Base-by-base conservation (phyloP, 192 early-diverging fungal species). In the Rhizophagus clarus region DNA sequence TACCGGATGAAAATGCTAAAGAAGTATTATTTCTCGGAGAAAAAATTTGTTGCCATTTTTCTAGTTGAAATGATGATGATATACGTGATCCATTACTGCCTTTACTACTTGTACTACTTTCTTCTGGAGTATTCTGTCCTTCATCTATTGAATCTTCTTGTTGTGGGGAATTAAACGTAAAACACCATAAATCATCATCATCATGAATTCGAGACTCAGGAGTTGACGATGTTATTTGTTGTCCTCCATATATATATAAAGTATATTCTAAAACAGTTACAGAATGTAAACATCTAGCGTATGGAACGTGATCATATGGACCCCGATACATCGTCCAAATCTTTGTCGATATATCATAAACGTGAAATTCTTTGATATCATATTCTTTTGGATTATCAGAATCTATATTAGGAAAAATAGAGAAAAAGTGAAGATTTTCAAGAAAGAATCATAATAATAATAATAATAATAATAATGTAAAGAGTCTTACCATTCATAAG, bases 311-410 rank as follows among this genome's bases (percentile, higher is more conserved):
- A 24, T 11, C 28, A 40, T 71, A 20, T 26, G 26, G 4, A 14
- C 29, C 60, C 5, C 42, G 56, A 61, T 61, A 75, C 3, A 24
- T 28, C 4, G 28, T 34, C 74, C 74, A 75, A 32, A 17, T 75
- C 4, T 51, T 61, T 10, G 42, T 20, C 17, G 51, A n/a, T 15
- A 75, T 60, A 75, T 75, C 47, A 4, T 32, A 75, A 26, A 75
- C 2, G n/a, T 75, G 45, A 37, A 75, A 75, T 4, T 75, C 74
- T 75, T 32, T 75, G 0, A 56, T 75, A 14, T 75, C 74, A n/a
- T 75, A 75, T 12, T 31, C 22, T 49, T 15, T 75, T 28, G 31
- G 15, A 20, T 24, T 24, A 31, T 64, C 29, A 31, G 24, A 0
- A 56, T 56, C 51, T 56, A 20, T n/a, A 3, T 28, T 70, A 32